Conservation (phyloP, 176 grass and related monocot genomes). For the Carex scoparia region DNA sequence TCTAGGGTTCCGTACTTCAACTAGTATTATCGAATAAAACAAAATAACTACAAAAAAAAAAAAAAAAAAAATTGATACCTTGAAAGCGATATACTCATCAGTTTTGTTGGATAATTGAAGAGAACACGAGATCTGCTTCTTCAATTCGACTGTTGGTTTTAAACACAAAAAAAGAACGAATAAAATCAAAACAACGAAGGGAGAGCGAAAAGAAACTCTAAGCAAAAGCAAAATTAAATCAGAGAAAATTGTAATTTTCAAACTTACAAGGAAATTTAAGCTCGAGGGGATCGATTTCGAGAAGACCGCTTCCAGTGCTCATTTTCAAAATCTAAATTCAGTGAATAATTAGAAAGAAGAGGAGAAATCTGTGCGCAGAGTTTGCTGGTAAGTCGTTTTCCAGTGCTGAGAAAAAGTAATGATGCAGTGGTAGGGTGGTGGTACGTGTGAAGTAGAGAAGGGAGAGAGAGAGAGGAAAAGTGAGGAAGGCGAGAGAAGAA, state of each 20-base stretch:
- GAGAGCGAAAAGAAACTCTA: not conserved
- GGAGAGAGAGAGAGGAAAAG: constrained; percentile 20
- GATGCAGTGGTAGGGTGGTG: not conserved
- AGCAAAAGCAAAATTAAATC: not conserved
- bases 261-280: constrained; percentile 63
- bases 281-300: constrained; percentile 68
- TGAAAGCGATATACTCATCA: constrained; percentile 68
- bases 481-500: not conserved
- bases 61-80: constrained; percentile 32
- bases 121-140: constrained; percentile 92
- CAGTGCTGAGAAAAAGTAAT: not conserved
- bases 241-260: not conserved
- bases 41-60: not conserved
- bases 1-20: not conserved
- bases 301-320: constrained; percentile 44
- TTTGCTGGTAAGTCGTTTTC: constrained; percentile 3
- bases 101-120: constrained; percentile 67
- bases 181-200: not conserved
- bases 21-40: not conserved
- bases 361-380: not conserved
- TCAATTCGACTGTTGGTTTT: constrained; percentile 53
- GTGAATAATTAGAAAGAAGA: not conserved
- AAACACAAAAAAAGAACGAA: not conserved
- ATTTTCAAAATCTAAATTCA: constrained; percentile 28
- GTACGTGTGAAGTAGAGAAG: not conserved